Conservation (phyloP, 345 rosid species). For the Eucalyptus curtisii region DNA sequence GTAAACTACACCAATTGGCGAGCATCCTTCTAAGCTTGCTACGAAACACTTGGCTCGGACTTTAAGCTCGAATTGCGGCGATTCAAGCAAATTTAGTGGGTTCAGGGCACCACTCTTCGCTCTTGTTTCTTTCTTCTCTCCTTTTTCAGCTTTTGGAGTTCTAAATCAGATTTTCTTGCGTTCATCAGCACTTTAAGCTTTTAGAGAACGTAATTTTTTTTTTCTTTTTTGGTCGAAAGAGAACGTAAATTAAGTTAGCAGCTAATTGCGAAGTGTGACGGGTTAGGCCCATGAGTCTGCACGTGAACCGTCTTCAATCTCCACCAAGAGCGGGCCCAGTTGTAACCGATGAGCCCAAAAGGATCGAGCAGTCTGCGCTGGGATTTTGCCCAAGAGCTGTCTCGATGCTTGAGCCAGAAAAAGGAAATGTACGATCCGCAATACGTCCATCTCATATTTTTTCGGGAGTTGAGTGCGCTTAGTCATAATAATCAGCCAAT, state of each 20-base stretch:
- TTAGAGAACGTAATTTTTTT: background rate
- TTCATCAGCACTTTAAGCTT: background rate
- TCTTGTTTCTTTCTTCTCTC: background rate
- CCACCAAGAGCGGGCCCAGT: background rate
- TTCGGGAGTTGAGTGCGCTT: background rate
- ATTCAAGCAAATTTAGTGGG: background rate
- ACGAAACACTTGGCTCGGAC: background rate
- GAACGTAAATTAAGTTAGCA: background rate
- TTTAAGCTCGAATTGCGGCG: background rate
- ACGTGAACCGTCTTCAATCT: background rate
- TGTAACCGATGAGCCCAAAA: background rate
- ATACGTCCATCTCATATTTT: background rate
- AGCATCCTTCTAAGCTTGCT: background rate
- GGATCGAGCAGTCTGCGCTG: background rate
- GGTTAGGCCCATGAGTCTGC: background rate
- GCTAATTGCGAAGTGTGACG: background rate
- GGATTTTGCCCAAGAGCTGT: background rate
- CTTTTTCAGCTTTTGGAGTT: background rate
- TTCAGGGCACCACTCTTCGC: rapidly evolving
- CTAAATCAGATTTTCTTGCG: background rate
- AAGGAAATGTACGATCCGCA: background rate
- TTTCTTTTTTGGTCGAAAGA: background rate
- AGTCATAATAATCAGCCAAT: background rate
- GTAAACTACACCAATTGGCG: background rate
- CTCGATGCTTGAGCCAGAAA: background rate